Conservation (phyloP, 1,284 basidiomycete species). For the Hemileccinum hortonii region DNA sequence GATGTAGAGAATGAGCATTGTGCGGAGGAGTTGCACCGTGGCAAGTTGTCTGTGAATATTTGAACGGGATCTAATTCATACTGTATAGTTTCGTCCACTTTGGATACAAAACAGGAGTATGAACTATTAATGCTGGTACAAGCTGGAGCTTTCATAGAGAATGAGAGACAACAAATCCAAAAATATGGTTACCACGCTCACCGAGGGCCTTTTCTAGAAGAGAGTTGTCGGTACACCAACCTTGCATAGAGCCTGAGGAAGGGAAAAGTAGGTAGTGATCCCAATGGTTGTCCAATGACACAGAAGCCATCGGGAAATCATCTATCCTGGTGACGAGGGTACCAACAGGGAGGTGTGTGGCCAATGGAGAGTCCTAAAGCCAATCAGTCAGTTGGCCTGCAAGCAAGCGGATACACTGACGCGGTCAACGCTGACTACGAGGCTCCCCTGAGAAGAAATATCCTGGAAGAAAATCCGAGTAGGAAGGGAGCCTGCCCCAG, state of each 20-base stretch:
- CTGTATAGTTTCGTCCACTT: constrained; percentile 20
- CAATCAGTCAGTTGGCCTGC: constrained; percentile 10
- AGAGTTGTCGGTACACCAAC: constrained; percentile 57
- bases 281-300: constrained; percentile 44
- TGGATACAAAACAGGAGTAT: constrained; percentile 47
- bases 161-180: constrained; percentile 26
- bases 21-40: constrained; percentile 34
- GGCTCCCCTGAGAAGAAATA: constrained; percentile 46
- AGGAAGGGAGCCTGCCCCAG: constrained; percentile 29
- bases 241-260: constrained; percentile 29
- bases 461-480: constrained; percentile 49
- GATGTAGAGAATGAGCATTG: constrained; percentile 39
- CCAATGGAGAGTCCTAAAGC: constrained; percentile 55
- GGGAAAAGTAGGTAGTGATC: constrained; percentile 40
- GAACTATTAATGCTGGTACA: constrained; percentile 9
- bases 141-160: constrained; percentile 14
- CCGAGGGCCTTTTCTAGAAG: constrained; percentile 11
- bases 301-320: constrained; percentile 45
- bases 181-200: constrained; percentile 8
- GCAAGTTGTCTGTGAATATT: constrained; percentile 40
- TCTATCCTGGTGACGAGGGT: constrained; percentile 58
- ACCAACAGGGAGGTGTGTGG: constrained; percentile 49
- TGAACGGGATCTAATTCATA: constrained; percentile 57
- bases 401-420: constrained; percentile 35
- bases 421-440: constrained; percentile 49